Percentiles rank a stretch among this genome's conserved stretches.
Conservation (phyloP, 139 green algal genomes). For the Tetradesmus obliquus region DNA sequence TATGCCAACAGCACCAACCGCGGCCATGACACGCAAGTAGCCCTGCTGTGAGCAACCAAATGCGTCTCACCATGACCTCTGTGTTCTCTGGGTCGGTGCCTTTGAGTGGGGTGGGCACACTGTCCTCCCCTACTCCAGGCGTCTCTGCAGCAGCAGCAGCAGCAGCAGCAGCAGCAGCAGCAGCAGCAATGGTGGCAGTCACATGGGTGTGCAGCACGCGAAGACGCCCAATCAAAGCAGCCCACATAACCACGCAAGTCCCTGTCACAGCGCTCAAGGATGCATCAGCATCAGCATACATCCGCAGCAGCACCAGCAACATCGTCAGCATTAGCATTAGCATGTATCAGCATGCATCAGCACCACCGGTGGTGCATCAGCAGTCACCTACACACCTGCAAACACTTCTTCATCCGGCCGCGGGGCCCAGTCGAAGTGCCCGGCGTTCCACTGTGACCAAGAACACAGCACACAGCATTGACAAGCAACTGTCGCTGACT, state of each 20-base stretch:
- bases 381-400: background rate
- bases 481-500: background rate
- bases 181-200: no score
- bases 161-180: background rate
- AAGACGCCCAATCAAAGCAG: no score
- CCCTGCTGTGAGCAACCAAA: background rate
- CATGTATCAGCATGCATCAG: background rate
- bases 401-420: slow-evolving; percentile 88
- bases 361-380: background rate
- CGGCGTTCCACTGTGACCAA: background rate
- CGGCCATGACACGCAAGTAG: no score
- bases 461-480: background rate
- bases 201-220: no score
- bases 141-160: slow-evolving; percentile 73
- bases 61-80: slow-evolving; percentile 75
- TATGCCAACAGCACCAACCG: no score
- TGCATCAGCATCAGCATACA: background rate
- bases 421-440: slow-evolving; percentile 75
- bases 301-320: background rate
- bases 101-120: slow-evolving; percentile 71
- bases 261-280: background rate
- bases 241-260: no score
- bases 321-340: background rate
- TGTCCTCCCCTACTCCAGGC: slow-evolving; percentile 66
- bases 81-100: slow-evolving; percentile 64